Evolutionary conservation across 768 basidiomycete genomes (phyloP), one percentile per base, ranked within the genome.

Genomic region (Trametes elegans): DNA sequence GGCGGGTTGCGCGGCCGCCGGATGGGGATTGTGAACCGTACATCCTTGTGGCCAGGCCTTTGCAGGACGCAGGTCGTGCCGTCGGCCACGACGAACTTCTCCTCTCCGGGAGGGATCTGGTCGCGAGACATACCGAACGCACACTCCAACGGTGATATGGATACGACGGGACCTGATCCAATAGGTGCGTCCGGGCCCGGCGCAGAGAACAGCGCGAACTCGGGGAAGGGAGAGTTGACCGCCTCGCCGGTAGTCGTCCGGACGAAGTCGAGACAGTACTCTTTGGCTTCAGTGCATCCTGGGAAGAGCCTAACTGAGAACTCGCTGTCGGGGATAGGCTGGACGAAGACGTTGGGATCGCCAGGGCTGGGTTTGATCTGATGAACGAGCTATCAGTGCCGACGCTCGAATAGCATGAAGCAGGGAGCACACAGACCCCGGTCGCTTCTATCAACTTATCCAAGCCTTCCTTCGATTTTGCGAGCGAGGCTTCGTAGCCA

Each of bases 231-330:
- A 13, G 36, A 38, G 48, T 49, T 39, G 24, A 39, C 48, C 3
- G 48, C 36, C 36, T 39, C 24, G 16, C 35, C 35, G 2, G 48
- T 39, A 8, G 24, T 2, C 23, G 48, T 39, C 13, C 18, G 14
- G 47, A 49, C 47, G 18, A 47, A 47, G 45, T 47, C 45, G 5
- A 47, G 45, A 21, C 45, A 47, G 10, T 47, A 47, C 10, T 47
- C 29, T 3, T 19, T 34, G 9, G 29, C 31, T 14, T 16, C 27
- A 6, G n/a, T 9, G 3, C n/a, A 31, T 7, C 44, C 44, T 2
- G 44, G 44, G 29, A 46, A 46, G 28, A 46, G 28, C 3, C 44
- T 28, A 19, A 46, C 19, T 7, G 44, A 46, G 18, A 32, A 46
- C 29, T 31, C 44, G 44, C 44, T 46, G 9, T 32, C 16, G 21